Conservation (phyloP, 2,329 filamentous ascomycete genomes). For the Parastagonospora avenae region DNA sequence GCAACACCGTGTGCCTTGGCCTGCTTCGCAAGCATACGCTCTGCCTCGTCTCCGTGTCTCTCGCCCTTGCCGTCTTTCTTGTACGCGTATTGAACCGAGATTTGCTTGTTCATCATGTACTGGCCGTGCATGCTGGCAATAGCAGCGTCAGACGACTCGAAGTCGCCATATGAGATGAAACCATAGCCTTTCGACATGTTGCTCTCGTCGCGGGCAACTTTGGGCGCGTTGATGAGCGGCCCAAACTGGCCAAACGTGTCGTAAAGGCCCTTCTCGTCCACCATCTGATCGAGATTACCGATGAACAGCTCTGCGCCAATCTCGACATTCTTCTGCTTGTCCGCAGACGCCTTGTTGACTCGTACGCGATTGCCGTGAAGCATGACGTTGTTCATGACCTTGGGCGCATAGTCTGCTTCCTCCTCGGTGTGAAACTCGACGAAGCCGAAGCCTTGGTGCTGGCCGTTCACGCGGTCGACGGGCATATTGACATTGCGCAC, state of each 20-base stretch:
- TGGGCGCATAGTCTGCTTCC: slow-evolving; percentile 94
- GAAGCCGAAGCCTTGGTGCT: slow-evolving; percentile 97
- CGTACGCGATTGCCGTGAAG: slow-evolving; percentile 93
- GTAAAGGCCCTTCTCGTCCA: slow-evolving; percentile 94
- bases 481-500: slow-evolving; percentile 98
- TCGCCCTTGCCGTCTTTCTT: slow-evolving; percentile 99
- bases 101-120: slow-evolving; percentile 95
- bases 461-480: slow-evolving; percentile 95
- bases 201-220: slow-evolving; percentile 84
- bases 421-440: slow-evolving; percentile 96
- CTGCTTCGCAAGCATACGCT: slow-evolving; percentile 87
- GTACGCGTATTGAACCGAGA: slow-evolving; percentile 96
- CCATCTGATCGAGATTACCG: slow-evolving; percentile 91
- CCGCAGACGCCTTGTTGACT: slow-evolving; percentile 92
- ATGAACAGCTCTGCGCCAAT: slow-evolving; percentile 97
- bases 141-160: slow-evolving; percentile 91
- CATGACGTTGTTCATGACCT: slow-evolving; percentile 95
- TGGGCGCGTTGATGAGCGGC: slow-evolving; percentile 79
- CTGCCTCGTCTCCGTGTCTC: slow-evolving; percentile 90
- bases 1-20: slow-evolving; percentile 94
- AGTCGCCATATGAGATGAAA: slow-evolving; percentile 90
- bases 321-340: slow-evolving; percentile 91
- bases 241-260: slow-evolving; percentile 95
- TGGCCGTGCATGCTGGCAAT: slow-evolving; percentile 93
- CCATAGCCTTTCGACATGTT: slow-evolving; percentile 93